Base-by-base conservation (phyloP, 371 early-diverging fungal genomes). In the Saksenaea oblongispora region DNA sequence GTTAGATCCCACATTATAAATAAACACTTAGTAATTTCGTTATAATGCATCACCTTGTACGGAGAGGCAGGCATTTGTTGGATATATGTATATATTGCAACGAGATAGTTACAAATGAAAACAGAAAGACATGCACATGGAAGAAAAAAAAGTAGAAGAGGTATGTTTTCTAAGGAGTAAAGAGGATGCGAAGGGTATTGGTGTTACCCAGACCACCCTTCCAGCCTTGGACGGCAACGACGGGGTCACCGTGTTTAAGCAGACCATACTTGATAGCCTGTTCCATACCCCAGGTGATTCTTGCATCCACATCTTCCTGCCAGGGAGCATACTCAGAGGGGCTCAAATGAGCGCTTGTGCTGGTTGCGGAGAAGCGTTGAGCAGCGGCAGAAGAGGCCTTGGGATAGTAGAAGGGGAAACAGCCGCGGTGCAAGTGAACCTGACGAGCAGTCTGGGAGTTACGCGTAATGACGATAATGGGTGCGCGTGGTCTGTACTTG, bases 401-500 rank as follows among this genome's bases (percentile, higher is more conserved):
- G 5, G 79, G 77, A 77, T 96, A 96, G 68, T 87, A 70, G 81
- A 93, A 95, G 17, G 98, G 95, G 63, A 94, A 95, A 69, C 95
- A 88, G 15, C 98, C 98, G 62, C 97, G 91, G 54, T 89, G 90
- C 37, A 95, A 76, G 63, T 93, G 93, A 41, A 93, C 78, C 63
- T 95, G 92, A 64, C 97, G 89, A 17, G 98, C 95, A n/a, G 93
- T 93, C 61, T 85, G 84, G 44, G 79, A 84, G 60, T 91, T 84
- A 64, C 93, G 88, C 5, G 98, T 96, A 11, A 97, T 91, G 54
- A 94, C 93, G 57, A 98, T 79, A 59, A 98, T 93, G 41, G 98
- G 97, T 53, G 93, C 88, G 54, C 84, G 76, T 18, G 99, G 98
- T 44, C 97, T 92, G 80, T 98, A 98, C 78, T 98, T 98, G 35